Evolutionary conservation across 1,284 basidiomycete species (phyloP), one percentile per base, ranked within the genome.

Genomic region (Phellopilus nigrolimitatus): DNA sequence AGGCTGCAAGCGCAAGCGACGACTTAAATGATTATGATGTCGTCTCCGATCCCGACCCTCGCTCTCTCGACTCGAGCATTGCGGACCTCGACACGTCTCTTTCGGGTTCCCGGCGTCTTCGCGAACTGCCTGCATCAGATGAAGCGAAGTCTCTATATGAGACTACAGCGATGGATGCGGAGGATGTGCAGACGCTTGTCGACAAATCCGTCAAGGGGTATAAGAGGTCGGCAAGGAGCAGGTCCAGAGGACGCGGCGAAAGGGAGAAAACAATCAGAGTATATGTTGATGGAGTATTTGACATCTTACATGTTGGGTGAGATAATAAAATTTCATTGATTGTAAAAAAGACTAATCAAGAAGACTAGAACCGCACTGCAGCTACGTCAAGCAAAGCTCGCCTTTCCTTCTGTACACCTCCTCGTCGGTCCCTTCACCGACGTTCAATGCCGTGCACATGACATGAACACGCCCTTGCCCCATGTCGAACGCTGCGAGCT

Each of bases 371-470:
- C 91, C 64, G 83, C 86, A n/a, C 74, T 91, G 12, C 91, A 92
- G 69, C 75, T 94, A 13, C 85, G 91, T 40, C 91, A 95, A 70
- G 90, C 88, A 41, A 95, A 94, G 64, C 76, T 94, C 13, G 82
- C 86, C 3, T 94, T 94, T 69, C 84, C 88, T 1, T 76, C 76
- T 33, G 91, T 92, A 8, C 76, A 91, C 63, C 78, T 95, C 44
- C 72, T 93, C 44, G 90, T 89, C 7, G 92, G 92, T 5, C 87
- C 93, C 39, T 88, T 87, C 66, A 84, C 86, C n/a, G 89, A 91
- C 64, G 73, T 76, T 46, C 74, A 79, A 8, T 85, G 84, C 74
- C 60, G 78, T 44, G 67, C 69, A 6, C 69, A 76, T 39, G 78
- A 80, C 62, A 78, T 82, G 53, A 75, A 76, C 4, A 70, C 74